Conservation (phyloP, 164 flowering plant species). For the Chloranthus sessilifolius region DNA sequence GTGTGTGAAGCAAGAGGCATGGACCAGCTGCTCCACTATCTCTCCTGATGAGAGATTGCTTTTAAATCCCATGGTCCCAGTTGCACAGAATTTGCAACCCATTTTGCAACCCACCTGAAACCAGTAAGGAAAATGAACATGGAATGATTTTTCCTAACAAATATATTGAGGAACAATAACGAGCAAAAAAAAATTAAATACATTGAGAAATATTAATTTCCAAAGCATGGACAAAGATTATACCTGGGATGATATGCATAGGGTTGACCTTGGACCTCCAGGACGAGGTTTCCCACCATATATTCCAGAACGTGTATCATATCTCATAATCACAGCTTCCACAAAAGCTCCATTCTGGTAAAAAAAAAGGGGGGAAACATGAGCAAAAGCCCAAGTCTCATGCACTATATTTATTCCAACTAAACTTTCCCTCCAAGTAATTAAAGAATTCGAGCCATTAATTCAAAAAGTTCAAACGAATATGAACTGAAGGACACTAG, state of each 20-base stretch:
- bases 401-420: no score
- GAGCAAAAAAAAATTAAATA: neutral
- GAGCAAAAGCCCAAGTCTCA: no score
- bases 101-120: constrained; percentile 93
- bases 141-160: neutral
- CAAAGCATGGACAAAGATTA: neutral
- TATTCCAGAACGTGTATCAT: constrained; percentile 77
- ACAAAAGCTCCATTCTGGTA: constrained; percentile 77
- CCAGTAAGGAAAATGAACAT: neutral
- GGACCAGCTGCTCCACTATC: constrained; percentile 90
- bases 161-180: neutral
- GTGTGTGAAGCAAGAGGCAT: constrained; percentile 62
- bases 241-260: constrained; percentile 97
- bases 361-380: no score
- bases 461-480: no score
- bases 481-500: no score
- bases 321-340: constrained; percentile 95
- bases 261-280: constrained; percentile 84
- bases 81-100: constrained; percentile 99
- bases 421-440: no score
- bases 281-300: constrained; percentile 83
- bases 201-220: neutral
- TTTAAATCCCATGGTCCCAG: constrained; percentile 97
- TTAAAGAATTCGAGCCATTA: no score
- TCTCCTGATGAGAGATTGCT: constrained; percentile 84